Evolutionary conservation across 2,329 filamentous ascomycete genomes (phyloP).

Genomic region (Shiraia bambusicola): DNA sequence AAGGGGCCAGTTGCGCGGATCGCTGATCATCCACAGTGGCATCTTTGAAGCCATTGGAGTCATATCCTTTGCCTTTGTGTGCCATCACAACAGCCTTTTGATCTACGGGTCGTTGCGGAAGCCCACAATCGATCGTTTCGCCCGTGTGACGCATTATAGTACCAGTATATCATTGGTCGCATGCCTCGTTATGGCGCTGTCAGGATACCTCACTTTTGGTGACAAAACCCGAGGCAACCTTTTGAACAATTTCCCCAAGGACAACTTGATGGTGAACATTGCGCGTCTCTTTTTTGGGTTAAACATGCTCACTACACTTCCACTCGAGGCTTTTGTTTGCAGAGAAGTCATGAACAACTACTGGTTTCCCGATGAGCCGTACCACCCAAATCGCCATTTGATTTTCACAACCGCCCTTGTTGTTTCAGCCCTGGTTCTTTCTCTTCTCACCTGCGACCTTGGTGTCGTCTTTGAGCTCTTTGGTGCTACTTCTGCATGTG

Average conservation of each 20-base stretch:
- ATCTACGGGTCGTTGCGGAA: slow-evolving; percentile 96
- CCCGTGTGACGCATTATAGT: slow-evolving; percentile 89
- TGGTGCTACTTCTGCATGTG: slow-evolving; percentile 90
- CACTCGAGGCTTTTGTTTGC: slow-evolving; percentile 96
- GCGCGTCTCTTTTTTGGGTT: slow-evolving; percentile 93
- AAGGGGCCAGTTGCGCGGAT: slow-evolving; percentile 69
- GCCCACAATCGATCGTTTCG: slow-evolving; percentile 93
- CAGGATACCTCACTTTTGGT: slow-evolving; percentile 90
- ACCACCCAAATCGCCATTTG: slow-evolving; percentile 80
- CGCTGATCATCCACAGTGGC: slow-evolving; percentile 77
- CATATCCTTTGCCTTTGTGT: slow-evolving; percentile 85
- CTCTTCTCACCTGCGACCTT: slow-evolving; percentile 86
- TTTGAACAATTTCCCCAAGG: slow-evolving; percentile 91
- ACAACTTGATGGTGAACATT: slow-evolving; percentile 92
- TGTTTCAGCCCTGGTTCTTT: slow-evolving; percentile 72
- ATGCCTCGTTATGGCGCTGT: slow-evolving; percentile 83
- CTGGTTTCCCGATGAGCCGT: slow-evolving; percentile 70
- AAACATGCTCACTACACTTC: slow-evolving; percentile 97
- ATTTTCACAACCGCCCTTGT: slow-evolving; percentile 83
- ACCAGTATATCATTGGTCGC: slow-evolving; percentile 89
- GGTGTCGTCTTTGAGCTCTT: slow-evolving; percentile 95
- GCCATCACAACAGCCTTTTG: slow-evolving; percentile 91
- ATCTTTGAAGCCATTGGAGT: slow-evolving; percentile 96
- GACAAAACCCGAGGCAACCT: slow-evolving; percentile 92
- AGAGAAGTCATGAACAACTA: slow-evolving; percentile 95